Evolutionary conservation across 2,329 filamentous ascomycete species (phyloP).

Genomic region (Botrytis sinoallii): DNA sequence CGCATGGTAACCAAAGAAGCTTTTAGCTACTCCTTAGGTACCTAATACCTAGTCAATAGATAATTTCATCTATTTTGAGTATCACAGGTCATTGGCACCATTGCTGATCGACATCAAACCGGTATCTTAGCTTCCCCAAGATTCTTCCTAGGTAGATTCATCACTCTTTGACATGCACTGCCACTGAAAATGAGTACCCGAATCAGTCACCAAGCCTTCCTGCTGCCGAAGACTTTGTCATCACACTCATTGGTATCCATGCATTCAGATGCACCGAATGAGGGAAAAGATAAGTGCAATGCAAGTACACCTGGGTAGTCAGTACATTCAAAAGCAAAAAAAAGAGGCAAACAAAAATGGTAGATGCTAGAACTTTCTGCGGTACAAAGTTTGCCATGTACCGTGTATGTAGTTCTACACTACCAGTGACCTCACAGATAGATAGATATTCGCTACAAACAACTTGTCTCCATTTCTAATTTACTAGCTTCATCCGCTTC

Average conservation of each 20-base stretch:
- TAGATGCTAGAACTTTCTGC: neutral
- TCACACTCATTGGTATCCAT: neutral
- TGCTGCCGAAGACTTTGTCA: slow-evolving; percentile 4
- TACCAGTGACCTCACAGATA: neutral
- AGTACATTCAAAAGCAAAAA: neutral
- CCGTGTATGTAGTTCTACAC: neutral
- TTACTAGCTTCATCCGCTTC: neutral
- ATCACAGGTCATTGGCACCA: neutral
- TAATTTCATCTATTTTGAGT: slow-evolving; percentile 2
- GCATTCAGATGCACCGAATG: neutral
- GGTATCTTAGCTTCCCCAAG: neutral
- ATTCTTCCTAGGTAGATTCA: neutral
- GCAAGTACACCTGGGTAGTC: neutral
- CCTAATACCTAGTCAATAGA: neutral
- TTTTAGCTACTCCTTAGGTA: neutral
- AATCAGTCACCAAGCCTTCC: slow-evolving; percentile 1
- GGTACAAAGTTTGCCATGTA: slow-evolving; percentile 1
- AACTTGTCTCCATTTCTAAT: neutral
- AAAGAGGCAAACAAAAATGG: neutral
- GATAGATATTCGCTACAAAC: neutral
- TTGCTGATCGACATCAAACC: neutral
- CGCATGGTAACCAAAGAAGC: neutral
- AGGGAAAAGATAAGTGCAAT: neutral
- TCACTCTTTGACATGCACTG: slow-evolving; percentile 3
- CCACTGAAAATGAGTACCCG: slow-evolving; percentile 1